Percentiles rank a stretch among this genome's conserved stretches.
Evolutionary conservation across 768 basidiomycete genomes (phyloP).

Genomic region (Melanogaster broomeanus): DNA sequence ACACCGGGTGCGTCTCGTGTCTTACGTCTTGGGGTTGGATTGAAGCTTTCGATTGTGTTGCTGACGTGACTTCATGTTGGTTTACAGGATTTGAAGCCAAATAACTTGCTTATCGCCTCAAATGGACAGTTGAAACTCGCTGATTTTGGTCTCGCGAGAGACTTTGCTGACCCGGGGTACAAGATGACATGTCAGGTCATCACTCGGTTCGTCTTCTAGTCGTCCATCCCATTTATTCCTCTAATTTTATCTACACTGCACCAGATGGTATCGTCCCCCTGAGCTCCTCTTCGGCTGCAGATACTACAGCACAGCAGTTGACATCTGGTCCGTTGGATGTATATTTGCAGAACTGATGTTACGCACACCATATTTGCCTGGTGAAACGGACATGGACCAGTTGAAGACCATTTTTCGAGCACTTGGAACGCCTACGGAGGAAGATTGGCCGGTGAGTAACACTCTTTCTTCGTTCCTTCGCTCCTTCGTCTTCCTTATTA

Average conservation of each 20-base stretch:
- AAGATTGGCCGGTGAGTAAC: constrained; percentile 88
- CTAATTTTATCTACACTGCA: background rate
- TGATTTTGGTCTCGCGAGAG: constrained; percentile 97
- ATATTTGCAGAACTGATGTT: constrained; percentile 98
- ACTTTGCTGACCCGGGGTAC: constrained; percentile 91
- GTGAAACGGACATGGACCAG: constrained; percentile 96
- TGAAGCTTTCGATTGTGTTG: constrained; percentile 5
- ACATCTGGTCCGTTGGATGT: constrained; percentile 97
- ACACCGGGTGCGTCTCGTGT: constrained; percentile 70
- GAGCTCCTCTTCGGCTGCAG: constrained; percentile 91
- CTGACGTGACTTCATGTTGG: constrained; percentile 7
- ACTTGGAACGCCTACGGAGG: constrained; percentile 93
- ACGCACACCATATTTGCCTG: constrained; percentile 92
- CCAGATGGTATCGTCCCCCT: constrained; percentile 98
- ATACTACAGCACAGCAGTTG: constrained; percentile 89
- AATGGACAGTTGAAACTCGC: constrained; percentile 95
- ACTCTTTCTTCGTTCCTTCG: background rate
- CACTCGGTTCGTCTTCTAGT: constrained; percentile 69
- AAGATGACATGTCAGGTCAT: constrained; percentile 99
- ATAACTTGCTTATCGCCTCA: constrained; percentile 92
- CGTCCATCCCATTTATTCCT: background rate
- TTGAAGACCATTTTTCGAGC: constrained; percentile 93
- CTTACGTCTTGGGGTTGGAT: constrained; percentile 1
- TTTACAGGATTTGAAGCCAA: constrained; percentile 92
- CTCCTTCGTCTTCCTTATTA: background rate